Percentiles rank a stretch among this genome's conserved stretches.
phyloP scores from a whole-genome alignment of 2,329 filamentous ascomycete genomes.

The Xylaria sp. region DNA sequence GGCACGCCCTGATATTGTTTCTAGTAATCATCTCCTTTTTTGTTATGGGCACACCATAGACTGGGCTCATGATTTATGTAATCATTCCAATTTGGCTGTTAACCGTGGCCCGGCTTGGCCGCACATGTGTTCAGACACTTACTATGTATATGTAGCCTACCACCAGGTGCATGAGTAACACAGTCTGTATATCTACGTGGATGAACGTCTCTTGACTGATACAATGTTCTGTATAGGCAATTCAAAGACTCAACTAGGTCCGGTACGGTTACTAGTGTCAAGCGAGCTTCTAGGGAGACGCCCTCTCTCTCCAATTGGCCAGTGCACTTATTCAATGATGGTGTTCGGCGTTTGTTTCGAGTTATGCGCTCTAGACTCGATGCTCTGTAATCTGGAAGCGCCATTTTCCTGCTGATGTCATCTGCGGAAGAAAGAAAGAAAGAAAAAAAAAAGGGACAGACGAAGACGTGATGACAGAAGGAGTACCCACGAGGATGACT shows the following conservation, averaged over 20 bases:
- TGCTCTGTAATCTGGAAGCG: neutral
- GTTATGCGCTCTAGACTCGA: neutral
- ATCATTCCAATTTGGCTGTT: neutral
- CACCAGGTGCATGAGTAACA: neutral
- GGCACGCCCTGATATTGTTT: neutral
- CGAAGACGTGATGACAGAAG: neutral
- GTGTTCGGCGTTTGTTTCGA: conserved; percentile 2
- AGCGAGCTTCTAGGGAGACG: conserved; percentile 1
- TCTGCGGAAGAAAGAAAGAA: no score
- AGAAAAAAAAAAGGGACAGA: neutral
- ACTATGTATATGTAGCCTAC: neutral
- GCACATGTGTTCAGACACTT: neutral
- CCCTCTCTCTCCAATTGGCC: conserved; percentile 17
- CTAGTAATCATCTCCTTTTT: neutral
- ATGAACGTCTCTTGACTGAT: neutral
- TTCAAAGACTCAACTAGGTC: neutral
- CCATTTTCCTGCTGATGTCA: neutral
- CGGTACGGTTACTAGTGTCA: neutral
- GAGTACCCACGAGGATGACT: neutral
- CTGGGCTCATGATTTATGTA: neutral
- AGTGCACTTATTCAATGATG: conserved; percentile 10
- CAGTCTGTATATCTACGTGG: neutral
- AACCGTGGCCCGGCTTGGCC: neutral
- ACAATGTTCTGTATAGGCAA: conserved; percentile 4
- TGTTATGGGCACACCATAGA: neutral